Conservation (phyloP, 1,284 basidiomycete genomes). For the Malassezia cuniculi region DNA sequence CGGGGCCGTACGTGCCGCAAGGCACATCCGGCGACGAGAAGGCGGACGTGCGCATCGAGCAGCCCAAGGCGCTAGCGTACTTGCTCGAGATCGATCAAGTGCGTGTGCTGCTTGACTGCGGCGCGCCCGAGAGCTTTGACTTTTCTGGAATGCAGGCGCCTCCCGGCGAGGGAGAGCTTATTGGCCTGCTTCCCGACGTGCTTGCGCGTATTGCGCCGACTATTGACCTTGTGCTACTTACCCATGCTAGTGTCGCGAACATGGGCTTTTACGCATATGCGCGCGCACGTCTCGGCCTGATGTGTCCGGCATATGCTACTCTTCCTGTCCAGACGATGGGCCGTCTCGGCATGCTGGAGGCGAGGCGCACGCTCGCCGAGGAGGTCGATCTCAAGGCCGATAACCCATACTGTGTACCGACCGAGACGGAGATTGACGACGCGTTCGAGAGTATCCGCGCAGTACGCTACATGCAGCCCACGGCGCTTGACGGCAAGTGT, state of each 20-base stretch:
- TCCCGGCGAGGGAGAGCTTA: background rate
- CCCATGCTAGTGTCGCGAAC: constrained; percentile 80
- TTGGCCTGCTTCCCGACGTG: constrained; percentile 7
- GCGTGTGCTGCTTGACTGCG: constrained; percentile 83
- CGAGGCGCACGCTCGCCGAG: constrained; percentile 26
- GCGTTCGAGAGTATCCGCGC: constrained; percentile 86
- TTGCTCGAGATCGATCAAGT: constrained; percentile 89
- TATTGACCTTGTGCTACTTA: constrained; percentile 74
- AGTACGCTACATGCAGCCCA: constrained; percentile 84
- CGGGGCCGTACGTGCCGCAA: constrained; percentile 22
- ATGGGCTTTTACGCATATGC: constrained; percentile 84
- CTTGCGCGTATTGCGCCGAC: constrained; percentile 51
- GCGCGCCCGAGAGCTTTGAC: constrained; percentile 46
- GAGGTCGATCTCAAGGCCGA: constrained; percentile 30
- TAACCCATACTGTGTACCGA: constrained; percentile 54
- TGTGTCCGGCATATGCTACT: constrained; percentile 86
- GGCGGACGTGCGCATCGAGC: constrained; percentile 13
- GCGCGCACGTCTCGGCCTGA: constrained; percentile 70
- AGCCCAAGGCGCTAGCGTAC: constrained; percentile 50
- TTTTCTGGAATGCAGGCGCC: constrained; percentile 11
- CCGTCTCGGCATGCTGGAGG: constrained; percentile 55
- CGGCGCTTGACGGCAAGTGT: constrained; percentile 70
- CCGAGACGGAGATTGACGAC: constrained; percentile 73
- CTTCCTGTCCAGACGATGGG: constrained; percentile 94
- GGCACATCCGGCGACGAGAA: constrained; percentile 12